These are phyloP conservation scores for Clarireedia homoeocarpa DNA, from an alignment of 2,329 filamentous ascomycete genomes.

Conservation along the genomic window DNA sequence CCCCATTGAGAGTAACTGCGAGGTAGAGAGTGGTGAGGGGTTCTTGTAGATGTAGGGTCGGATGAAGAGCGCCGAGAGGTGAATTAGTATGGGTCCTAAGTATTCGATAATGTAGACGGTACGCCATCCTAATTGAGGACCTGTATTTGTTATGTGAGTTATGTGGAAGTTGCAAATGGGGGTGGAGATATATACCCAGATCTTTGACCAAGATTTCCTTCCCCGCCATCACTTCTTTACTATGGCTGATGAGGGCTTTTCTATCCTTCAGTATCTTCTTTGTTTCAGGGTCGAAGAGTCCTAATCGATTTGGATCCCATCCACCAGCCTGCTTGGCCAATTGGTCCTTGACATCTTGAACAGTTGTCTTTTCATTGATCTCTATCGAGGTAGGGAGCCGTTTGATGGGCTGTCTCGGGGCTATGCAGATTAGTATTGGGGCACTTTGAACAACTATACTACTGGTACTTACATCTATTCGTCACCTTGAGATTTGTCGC, in stretches of 20 bases:
- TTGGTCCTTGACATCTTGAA: slow-evolving; percentile 51
- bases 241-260: slow-evolving; percentile 43
- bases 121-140: slow-evolving; percentile 83
- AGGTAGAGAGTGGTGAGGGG: slow-evolving; percentile 45
- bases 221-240: slow-evolving; percentile 39
- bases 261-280: slow-evolving; percentile 58
- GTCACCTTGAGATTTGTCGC: too few relatives aligned
- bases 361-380: slow-evolving; percentile 37
- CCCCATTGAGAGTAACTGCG: slow-evolving; percentile 65
- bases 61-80: slow-evolving; percentile 61
- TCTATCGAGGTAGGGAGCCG: slow-evolving; percentile 48
- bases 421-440: slow-evolving; percentile 12
- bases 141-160: slow-evolving; percentile 36
- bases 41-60: slow-evolving; percentile 62
- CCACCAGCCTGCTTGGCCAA: slow-evolving; percentile 45
- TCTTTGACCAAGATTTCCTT: slow-evolving; percentile 80
- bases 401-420: slow-evolving; percentile 27
- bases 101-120: slow-evolving; percentile 96
- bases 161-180: neutral
- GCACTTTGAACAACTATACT: neutral
- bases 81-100: slow-evolving; percentile 81
- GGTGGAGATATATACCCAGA: slow-evolving; percentile 53
- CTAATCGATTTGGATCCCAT: slow-evolving; percentile 52
- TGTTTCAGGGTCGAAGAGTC: slow-evolving; percentile 51
- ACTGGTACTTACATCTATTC: too few relatives aligned